Evolutionary conservation across 208 protist genomes (phyloP), one percentile per base, ranked within the genome.

Genomic region (Vickermania spadyakhi): DNA sequence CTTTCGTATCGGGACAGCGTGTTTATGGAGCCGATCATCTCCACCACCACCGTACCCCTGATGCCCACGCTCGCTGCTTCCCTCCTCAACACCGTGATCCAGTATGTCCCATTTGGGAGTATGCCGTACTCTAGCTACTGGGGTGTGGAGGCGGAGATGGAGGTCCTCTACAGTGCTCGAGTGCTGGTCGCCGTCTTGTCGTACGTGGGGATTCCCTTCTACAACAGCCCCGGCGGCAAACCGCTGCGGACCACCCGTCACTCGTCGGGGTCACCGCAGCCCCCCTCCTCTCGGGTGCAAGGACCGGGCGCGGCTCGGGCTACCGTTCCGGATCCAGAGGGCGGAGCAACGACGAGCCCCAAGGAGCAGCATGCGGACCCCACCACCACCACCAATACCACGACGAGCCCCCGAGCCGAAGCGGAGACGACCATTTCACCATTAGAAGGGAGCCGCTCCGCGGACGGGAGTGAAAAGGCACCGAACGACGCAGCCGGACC

Each of bases 121-220:
- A 31, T 93, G n/a, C 84, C 86, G 22, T 93, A 92, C 72, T 77
- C 75, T 22, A 93, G 82, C 66, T 72, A 92, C 64, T 72, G 83
- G 27, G 72, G 74, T 1, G 70, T 62, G 11, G 55, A 73, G 26
- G 78, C 84, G 63, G 76, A 86, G 50, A 56, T 59, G 18, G 70
- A 91, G 2, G 79, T 90, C 5, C 55, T 82, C 26, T 53, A 64
- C 42, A 66, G 75, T 42, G 72, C 73, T 11, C 72, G 78, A 1
- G 61, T 92, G 14, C 77, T 96, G 22, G 68, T 74, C 59, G 73
- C 78, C 21, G 50, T 84, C 23, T 60, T 91, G 56, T 86, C 68
- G 58, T 89, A 82, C 63, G 64, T 64, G 26, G 66, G 70, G 28
- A 58, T 58, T 7, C 52, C 51, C 2, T n/a, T 76, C 21, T 52